phyloP scores from a whole-genome alignment of 306 rosid species.

The Prunus fruticosa region DNA sequence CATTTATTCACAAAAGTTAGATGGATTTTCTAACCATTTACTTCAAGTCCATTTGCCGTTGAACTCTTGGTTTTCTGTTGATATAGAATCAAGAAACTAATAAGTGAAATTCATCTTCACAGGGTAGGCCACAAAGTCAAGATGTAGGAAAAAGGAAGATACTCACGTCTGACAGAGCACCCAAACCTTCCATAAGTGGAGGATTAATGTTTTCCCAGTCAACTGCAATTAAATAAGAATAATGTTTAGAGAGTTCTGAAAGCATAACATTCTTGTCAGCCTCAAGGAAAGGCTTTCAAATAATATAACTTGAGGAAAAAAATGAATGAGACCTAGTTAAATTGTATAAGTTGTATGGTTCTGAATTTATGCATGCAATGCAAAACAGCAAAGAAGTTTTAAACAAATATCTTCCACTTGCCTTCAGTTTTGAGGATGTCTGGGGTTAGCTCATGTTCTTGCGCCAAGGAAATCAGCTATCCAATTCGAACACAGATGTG shows the following conservation, averaged over 20 bases:
- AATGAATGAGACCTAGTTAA: not conserved
- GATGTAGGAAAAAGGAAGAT: not conserved
- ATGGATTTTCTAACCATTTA: slow-evolving; percentile 49
- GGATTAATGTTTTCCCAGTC: slow-evolving; percentile 63
- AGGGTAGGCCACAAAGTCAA: slow-evolving; percentile 7
- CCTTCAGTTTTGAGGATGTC: slow-evolving; percentile 60
- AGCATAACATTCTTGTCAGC: not conserved
- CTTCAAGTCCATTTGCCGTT: slow-evolving; percentile 26
- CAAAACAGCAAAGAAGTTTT: not conserved
- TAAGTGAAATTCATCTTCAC: not conserved
- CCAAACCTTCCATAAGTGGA: slow-evolving; percentile 76
- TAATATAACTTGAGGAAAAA: not conserved
- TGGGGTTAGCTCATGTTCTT: slow-evolving; percentile 59
- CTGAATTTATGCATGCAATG: not conserved
- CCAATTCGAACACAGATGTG: not conserved
- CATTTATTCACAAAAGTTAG: not conserved
- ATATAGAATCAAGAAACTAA: slow-evolving; percentile 16
- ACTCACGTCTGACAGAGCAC: slow-evolving; percentile 58
- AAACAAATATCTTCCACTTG: slow-evolving; percentile 27
- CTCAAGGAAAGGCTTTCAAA: not conserved
- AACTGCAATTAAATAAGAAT: slow-evolving; percentile 37
- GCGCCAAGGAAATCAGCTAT: slow-evolving; percentile 78
- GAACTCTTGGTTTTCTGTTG: slow-evolving; percentile 53
- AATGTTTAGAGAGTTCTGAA: not conserved
- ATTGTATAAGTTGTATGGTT: not conserved